Conservation (phyloP, 345 rosid species). For the Lagerstroemia speciosa region DNA sequence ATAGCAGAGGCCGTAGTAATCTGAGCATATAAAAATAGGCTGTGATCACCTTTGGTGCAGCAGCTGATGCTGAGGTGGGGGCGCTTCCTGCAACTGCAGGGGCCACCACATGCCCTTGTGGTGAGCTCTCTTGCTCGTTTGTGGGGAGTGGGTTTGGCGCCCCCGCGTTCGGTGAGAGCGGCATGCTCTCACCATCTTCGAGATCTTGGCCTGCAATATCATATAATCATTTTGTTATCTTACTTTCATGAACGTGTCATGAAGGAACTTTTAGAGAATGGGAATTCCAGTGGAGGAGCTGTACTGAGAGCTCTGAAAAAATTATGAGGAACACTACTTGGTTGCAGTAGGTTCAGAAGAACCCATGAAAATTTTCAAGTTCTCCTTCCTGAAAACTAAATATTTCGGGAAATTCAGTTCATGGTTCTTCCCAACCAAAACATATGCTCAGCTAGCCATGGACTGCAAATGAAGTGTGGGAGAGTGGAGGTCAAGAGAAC, state of each 20-base stretch:
- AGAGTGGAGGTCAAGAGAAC: too few relatives aligned
- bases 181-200: constrained; percentile 23
- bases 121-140: constrained; percentile 50
- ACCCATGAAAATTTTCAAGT: too few relatives aligned
- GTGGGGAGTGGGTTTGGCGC: constrained; percentile 52
- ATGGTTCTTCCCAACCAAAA: too few relatives aligned
- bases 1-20: neutral
- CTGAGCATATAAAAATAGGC: constrained; percentile 4
- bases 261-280: too few relatives aligned
- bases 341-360: neutral
- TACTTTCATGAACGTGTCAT: neutral
- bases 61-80: constrained; percentile 45
- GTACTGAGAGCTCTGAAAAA: too few relatives aligned
- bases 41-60: constrained; percentile 16
- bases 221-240: neutral
- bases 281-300: too few relatives aligned
- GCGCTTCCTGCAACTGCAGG: constrained; percentile 83
- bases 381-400: neutral
- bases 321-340: neutral
- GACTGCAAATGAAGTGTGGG: neutral
- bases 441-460: too few relatives aligned
- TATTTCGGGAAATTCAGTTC: neutral
- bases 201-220: constrained; percentile 45
- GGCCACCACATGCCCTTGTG: constrained; percentile 47
- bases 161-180: constrained; percentile 33